Percentiles rank a stretch among this genome's conserved stretches.
Evolutionary conservation across 2,329 filamentous ascomycete species (phyloP).

Genomic region (Epichloe uncinata): DNA sequence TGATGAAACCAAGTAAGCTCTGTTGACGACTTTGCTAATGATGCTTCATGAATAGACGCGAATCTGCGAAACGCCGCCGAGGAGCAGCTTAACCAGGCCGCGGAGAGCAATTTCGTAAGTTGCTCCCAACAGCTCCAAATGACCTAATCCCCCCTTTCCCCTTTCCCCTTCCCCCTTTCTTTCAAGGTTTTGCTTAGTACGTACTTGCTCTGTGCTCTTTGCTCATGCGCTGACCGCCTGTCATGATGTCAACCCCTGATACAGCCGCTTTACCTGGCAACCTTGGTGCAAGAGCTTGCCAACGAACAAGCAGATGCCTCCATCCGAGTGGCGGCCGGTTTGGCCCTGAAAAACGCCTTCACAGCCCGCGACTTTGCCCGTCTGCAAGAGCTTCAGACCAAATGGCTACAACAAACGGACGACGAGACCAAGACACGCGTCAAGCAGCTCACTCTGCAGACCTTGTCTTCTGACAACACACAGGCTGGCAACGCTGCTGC

Average conservation of each 20-base stretch:
- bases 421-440: conserved; percentile 72
- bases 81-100: conserved; percentile 83
- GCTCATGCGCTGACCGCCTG: background rate
- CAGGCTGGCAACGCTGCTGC: conserved; percentile 82
- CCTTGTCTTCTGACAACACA: conserved; percentile 63
- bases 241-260: background rate
- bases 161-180: background rate
- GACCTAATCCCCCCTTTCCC: background rate
- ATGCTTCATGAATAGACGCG: conserved; percentile 52
- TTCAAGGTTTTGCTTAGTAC: background rate
- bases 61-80: conserved; percentile 81
- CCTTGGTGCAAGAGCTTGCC: conserved; percentile 85
- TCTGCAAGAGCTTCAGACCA: conserved; percentile 78
- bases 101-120: conserved; percentile 87
- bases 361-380: conserved; percentile 79
- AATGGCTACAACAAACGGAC: conserved; percentile 81
- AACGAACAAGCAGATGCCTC: conserved; percentile 74
- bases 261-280: conserved; percentile 83
- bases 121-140: conserved; percentile 8
- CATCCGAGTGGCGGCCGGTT: conserved; percentile 86
- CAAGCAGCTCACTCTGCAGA: conserved; percentile 83
- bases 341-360: conserved; percentile 97
- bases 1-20: background rate
- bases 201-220: background rate
- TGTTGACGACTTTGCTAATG: background rate